A percentile compares a stretch with the other conserved stretches of the same genome.
phyloP scores from a whole-genome alignment of 768 basidiomycete genomes.

The Panaeolus papilionaceus region DNA sequence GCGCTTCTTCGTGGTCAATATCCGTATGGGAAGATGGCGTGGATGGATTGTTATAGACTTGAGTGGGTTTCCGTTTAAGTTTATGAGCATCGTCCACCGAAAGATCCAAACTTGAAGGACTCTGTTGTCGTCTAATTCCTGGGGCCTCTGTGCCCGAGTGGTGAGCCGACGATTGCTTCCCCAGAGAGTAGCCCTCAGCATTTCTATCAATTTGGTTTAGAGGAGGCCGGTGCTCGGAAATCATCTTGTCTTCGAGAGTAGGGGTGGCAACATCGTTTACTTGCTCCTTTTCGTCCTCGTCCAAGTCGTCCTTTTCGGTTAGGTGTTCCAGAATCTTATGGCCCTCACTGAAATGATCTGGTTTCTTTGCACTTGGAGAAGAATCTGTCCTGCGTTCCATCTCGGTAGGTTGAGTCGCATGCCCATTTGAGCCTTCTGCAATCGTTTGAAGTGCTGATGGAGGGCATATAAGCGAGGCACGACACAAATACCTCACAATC shows the following conservation, averaged over 20 bases:
- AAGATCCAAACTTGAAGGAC: constrained; percentile 49
- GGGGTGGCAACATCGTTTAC: constrained; percentile 49
- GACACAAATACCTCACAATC: not conserved
- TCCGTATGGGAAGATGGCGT: constrained; percentile 46
- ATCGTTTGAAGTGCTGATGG: not conserved
- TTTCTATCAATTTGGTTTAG: constrained; percentile 33
- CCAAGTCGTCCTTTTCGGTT: constrained; percentile 40
- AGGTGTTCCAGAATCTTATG: not conserved
- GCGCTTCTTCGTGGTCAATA: constrained; percentile 6
- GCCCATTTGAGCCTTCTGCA: not conserved
- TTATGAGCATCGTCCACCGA: constrained; percentile 3
- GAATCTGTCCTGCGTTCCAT: not conserved
- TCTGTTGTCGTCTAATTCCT: constrained; percentile 36
- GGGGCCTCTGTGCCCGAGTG: not conserved
- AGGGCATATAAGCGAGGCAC: not conserved
- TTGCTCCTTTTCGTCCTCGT: constrained; percentile 55
- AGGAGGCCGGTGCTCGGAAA: constrained; percentile 54
- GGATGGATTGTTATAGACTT: constrained; percentile 37
- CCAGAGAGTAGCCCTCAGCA: not conserved
- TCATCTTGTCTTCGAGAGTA: constrained; percentile 70
- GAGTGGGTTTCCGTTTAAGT: not conserved
- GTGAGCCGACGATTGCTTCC: not conserved
- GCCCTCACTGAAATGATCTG: not conserved
- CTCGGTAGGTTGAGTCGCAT: not conserved
- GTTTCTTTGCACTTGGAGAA: not conserved